Conservation (phyloP, 106 monocot species). For the Dendrobium nobile region DNA sequence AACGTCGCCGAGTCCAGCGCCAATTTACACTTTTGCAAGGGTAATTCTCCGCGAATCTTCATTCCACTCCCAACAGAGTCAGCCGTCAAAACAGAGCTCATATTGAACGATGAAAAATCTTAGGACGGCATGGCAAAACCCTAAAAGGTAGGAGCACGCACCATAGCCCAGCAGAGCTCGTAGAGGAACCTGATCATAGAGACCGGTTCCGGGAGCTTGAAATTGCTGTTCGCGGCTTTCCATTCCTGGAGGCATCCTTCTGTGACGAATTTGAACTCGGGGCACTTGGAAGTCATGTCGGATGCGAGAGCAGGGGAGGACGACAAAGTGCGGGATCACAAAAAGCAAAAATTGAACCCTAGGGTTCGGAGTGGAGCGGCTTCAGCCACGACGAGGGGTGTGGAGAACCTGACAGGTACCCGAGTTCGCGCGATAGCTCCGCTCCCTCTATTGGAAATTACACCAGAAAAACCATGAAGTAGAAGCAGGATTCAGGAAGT, state of each 20-base stretch:
- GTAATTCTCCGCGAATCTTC: conserved; percentile 77
- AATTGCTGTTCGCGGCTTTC: conserved; percentile 37
- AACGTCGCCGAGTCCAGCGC: conserved; percentile 75
- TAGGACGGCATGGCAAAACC: conserved; percentile 2
- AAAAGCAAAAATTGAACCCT: neutral
- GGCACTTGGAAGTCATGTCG: conserved; percentile 30
- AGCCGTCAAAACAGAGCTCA: neutral
- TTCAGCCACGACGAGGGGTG: neutral
- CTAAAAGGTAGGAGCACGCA: conserved; percentile 14
- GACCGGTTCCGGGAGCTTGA: conserved; percentile 45
- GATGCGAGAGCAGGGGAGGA: conserved; percentile 9
- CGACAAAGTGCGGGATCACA: neutral
- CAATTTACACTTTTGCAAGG: conserved; percentile 58
- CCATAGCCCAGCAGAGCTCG: conserved; percentile 89
- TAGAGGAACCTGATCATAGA: conserved; percentile 63
- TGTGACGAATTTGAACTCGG: conserved; percentile 60
- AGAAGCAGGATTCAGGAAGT: too few relatives aligned
- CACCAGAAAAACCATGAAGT: too few relatives aligned
- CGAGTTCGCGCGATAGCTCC: too few relatives aligned
- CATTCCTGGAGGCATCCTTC: conserved; percentile 52
- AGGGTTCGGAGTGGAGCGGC: neutral
- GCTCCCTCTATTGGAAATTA: too few relatives aligned
- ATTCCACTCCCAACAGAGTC: conserved; percentile 5
- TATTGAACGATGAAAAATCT: conserved; percentile 1
- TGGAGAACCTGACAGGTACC: too few relatives aligned